Percentiles rank a stretch among this genome's conserved stretches.
These are phyloP conservation scores for Vitis labrusca DNA, from an alignment of 164 flowering plant species.

Conservation along the genomic window DNA sequence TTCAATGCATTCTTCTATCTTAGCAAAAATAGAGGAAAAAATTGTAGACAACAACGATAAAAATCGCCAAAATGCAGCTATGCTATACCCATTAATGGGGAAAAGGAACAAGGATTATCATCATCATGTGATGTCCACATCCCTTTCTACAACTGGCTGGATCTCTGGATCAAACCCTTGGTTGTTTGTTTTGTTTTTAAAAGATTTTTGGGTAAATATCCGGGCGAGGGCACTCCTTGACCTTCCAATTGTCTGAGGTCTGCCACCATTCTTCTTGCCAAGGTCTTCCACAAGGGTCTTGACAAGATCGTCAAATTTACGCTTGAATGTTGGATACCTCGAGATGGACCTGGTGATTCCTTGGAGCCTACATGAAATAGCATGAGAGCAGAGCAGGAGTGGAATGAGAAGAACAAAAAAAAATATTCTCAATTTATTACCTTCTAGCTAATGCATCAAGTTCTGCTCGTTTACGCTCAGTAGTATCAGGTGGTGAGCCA, in stretches of 20 bases:
- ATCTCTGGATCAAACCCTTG: slow-evolving; percentile 35
- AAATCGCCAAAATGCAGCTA: no score
- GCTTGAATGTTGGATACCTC: slow-evolving; percentile 79
- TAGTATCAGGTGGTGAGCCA: slow-evolving; percentile 47
- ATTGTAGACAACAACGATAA: no score
- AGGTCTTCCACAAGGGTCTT: slow-evolving; percentile 48
- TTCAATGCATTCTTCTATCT: no score
- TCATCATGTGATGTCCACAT: slow-evolving; percentile 30
- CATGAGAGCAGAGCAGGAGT: neutral
- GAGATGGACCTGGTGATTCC: slow-evolving; percentile 80
- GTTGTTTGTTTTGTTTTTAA: slow-evolving; percentile 34
- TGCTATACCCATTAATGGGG: no score
- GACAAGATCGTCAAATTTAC: slow-evolving; percentile 51
- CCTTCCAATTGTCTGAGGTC: slow-evolving; percentile 25
- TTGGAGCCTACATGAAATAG: slow-evolving; percentile 53
- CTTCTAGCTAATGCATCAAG: slow-evolving; percentile 86
- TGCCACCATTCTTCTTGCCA: slow-evolving; percentile 39
- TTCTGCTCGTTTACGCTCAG: slow-evolving; percentile 69
- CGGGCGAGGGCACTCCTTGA: slow-evolving; percentile 49
- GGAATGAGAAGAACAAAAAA: neutral
- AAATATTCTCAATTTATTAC: slow-evolving; percentile 25
- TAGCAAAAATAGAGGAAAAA: no score
- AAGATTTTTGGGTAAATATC: slow-evolving; percentile 56
- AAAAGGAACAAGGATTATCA: no score
- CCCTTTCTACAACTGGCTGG: slow-evolving; percentile 26